Percentiles rank a stretch among this genome's conserved stretches.
These are phyloP conservation scores for Selenicereus undatus DNA, from an alignment of 148 eudicot genomes.

Conservation along the genomic window DNA sequence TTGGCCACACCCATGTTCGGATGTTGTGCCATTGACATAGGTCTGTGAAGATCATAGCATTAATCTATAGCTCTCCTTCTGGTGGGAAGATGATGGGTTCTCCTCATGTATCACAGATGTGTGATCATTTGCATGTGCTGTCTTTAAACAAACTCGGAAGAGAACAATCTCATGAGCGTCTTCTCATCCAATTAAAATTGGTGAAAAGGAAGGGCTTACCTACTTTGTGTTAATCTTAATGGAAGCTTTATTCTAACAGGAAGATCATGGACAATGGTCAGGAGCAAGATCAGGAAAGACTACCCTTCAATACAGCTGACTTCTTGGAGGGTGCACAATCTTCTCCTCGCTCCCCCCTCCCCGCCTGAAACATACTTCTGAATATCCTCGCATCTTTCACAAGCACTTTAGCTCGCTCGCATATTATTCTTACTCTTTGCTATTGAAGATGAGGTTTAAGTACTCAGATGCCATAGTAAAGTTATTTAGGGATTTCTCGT, in stretches of 20 bases:
- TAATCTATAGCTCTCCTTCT: background rate
- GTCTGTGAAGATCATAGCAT: too few species aligned
- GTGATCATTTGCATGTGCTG: too few species aligned
- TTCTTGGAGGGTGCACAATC: conserved; percentile 49
- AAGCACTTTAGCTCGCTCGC: background rate
- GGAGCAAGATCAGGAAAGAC: conserved; percentile 47
- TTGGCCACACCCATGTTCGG: too few species aligned
- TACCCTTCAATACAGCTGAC: conserved; percentile 54
- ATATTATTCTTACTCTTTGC: too few species aligned
- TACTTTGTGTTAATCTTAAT: background rate
- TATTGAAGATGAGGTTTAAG: background rate
- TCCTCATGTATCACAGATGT: too few species aligned
- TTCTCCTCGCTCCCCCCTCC: background rate
- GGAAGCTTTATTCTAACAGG: conserved; percentile 32
- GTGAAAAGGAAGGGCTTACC: too few species aligned
- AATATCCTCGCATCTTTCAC: background rate
- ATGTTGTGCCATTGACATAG: too few species aligned
- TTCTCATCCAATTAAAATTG: too few species aligned
- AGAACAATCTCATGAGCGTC: background rate
- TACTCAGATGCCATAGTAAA: background rate
- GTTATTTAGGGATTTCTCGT: background rate
- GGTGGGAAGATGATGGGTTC: background rate
- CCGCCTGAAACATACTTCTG: background rate
- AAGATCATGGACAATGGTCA: conserved; percentile 46
- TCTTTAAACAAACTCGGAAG: too few species aligned